These are phyloP conservation scores for Ophiostoma fasciatum DNA, from an alignment of 2,329 filamentous ascomycete genomes.

Conservation along the genomic window DNA sequence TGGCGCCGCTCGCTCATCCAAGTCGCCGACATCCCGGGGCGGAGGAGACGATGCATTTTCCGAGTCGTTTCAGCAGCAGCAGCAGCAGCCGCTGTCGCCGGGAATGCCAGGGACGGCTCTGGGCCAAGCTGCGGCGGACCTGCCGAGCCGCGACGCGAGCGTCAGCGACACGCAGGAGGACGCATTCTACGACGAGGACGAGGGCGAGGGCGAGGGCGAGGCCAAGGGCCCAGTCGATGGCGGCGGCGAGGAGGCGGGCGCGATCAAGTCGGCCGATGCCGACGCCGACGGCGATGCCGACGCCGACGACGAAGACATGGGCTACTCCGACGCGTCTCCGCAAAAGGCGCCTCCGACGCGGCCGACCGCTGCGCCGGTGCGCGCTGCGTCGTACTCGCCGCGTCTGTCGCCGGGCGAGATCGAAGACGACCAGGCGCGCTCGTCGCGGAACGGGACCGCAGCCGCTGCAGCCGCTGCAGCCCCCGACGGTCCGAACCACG, in stretches of 20 bases:
- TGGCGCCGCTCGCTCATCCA: not conserved
- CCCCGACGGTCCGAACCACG: not conserved
- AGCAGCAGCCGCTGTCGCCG: not conserved
- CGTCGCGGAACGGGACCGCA: not conserved
- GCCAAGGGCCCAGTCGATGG: too few relatives aligned
- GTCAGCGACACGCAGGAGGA: conserved; percentile 12
- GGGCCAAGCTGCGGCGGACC: conserved; percentile 1
- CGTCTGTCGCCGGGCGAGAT: conserved; percentile 6
- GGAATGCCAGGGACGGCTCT: not conserved
- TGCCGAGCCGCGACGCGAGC: conserved; percentile 11
- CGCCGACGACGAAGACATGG: conserved; percentile 10
- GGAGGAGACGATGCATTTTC: not conserved
- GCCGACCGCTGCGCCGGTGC: not conserved
- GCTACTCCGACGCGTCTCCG: conserved; percentile 7
- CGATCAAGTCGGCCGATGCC: conserved; percentile 3
- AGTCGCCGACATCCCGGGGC: not conserved
- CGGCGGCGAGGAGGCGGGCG: conserved; percentile 8
- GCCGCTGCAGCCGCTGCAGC: not conserved
- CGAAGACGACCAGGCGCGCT: not conserved
- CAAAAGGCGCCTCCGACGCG: too few relatives aligned
- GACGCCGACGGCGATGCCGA: conserved; percentile 10
- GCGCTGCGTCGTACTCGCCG: conserved; percentile 9
- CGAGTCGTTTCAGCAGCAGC: too few relatives aligned
- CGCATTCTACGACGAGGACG: conserved; percentile 12
- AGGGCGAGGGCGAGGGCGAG: too few relatives aligned